phyloP scores from a whole-genome alignment of 2,329 filamentous ascomycete species.

The Alternaria sp. region DNA sequence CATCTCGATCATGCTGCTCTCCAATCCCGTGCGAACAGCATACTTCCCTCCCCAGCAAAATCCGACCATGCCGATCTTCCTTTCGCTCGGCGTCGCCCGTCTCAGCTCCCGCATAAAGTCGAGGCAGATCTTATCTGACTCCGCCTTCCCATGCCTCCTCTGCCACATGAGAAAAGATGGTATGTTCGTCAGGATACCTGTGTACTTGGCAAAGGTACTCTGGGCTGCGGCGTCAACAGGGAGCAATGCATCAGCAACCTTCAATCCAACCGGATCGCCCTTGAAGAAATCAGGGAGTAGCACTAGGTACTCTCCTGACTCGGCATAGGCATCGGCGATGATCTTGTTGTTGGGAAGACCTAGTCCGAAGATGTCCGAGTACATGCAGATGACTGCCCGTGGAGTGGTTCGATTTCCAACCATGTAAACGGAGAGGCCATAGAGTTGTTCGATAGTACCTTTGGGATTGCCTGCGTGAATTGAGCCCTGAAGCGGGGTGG shows the following conservation, averaged over 20 bases:
- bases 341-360: slow-evolving; percentile 38
- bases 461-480: slow-evolving; percentile 47
- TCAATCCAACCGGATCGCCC: slow-evolving; percentile 29
- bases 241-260: slow-evolving; percentile 47
- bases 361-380: slow-evolving; percentile 37
- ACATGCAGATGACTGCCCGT: slow-evolving; percentile 31
- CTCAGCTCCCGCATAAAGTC: slow-evolving; percentile 46
- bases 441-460: slow-evolving; percentile 24
- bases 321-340: slow-evolving; percentile 35
- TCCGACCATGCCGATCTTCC: slow-evolving; percentile 45
- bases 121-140: slow-evolving; percentile 46
- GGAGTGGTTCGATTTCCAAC: slow-evolving; percentile 28
- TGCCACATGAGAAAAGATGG: slow-evolving; percentile 36
- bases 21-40: slow-evolving; percentile 22
- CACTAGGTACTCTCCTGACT: slow-evolving; percentile 31
- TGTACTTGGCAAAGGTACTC: slow-evolving; percentile 49
- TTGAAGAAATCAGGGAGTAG: slow-evolving; percentile 38
- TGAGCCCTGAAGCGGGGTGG: slow-evolving; percentile 37
- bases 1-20: slow-evolving; percentile 47
- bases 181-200: slow-evolving; percentile 47
- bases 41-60: slow-evolving; percentile 52
- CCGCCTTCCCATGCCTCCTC: slow-evolving; percentile 42
- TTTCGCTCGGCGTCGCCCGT: slow-evolving; percentile 35
- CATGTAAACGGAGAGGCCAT: slow-evolving; percentile 34
- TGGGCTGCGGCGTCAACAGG: slow-evolving; percentile 49